A percentile compares a stretch with the other conserved stretches of the same genome.
phyloP scores from a whole-genome alignment of 2,329 filamentous ascomycete genomes.

The Curvularia sp. region DNA sequence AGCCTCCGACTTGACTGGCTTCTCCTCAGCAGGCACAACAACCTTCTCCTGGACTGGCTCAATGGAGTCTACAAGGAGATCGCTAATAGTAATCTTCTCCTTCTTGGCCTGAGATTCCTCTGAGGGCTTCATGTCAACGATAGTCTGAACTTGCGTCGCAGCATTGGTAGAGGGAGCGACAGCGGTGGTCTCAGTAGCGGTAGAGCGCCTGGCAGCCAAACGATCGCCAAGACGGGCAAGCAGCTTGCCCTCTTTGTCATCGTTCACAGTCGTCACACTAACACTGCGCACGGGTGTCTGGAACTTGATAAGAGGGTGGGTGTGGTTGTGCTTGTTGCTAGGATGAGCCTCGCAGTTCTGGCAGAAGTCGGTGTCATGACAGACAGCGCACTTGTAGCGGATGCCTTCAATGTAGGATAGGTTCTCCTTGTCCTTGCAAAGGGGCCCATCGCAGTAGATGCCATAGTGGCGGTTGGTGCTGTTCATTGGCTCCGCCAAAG shows the following conservation, averaged over 20 bases:
- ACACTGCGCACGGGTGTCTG: constrained; percentile 90
- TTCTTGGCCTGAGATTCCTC: constrained; percentile 53
- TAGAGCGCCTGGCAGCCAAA: constrained; percentile 51
- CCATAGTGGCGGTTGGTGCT: constrained; percentile 71
- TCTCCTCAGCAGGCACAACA: constrained; percentile 23
- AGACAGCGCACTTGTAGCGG: constrained; percentile 97
- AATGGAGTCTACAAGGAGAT: constrained; percentile 47
- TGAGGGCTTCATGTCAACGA: constrained; percentile 65
- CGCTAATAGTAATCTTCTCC: constrained; percentile 53
- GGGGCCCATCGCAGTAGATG: constrained; percentile 92
- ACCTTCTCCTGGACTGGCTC: constrained; percentile 46
- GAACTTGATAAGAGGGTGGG: constrained; percentile 97
- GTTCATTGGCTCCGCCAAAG: constrained; percentile 61
- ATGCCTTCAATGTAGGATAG: constrained; percentile 76
- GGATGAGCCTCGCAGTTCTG: constrained; percentile 91
- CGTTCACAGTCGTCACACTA: constrained; percentile 82
- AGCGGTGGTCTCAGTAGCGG: constrained; percentile 61
- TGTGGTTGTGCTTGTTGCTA: constrained; percentile 84
- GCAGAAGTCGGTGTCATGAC: constrained; percentile 94
- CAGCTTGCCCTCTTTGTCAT: constrained; percentile 71
- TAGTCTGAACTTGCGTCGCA: constrained; percentile 71
- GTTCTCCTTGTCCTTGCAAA: constrained; percentile 70
- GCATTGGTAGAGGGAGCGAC: constrained; percentile 59
- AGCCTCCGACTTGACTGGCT: constrained; percentile 25
- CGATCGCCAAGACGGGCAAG: constrained; percentile 78